These are phyloP conservation scores for Trichoderma hamatum DNA, from an alignment of 2,329 filamentous ascomycete species.

Conservation along the genomic window DNA sequence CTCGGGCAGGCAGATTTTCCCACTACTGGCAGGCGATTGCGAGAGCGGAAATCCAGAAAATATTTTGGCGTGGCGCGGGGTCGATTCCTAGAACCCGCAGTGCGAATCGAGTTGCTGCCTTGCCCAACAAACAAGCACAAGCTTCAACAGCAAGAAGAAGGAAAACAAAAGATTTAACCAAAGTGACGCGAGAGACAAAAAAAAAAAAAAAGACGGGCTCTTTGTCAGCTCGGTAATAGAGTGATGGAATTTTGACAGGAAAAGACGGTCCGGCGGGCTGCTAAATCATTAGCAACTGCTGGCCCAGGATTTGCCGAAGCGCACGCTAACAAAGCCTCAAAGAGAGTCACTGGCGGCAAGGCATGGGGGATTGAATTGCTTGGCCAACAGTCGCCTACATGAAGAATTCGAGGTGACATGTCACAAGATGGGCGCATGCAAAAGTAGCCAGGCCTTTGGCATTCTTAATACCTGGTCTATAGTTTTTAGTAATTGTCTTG, in stretches of 20 bases:
- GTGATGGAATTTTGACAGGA: neutral
- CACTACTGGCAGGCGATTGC: neutral
- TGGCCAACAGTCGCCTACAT: neutral
- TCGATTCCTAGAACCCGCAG: neutral
- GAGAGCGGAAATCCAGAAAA: constrained; percentile 21
- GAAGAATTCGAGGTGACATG: neutral
- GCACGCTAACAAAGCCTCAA: neutral
- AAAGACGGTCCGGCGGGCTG: neutral
- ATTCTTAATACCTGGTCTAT: neutral
- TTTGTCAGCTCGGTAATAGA: neutral
- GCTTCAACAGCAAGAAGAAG: neutral
- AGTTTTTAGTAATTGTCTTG: neutral
- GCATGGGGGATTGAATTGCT: neutral
- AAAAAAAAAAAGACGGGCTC: neutral
- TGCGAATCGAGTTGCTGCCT: constrained; percentile 17
- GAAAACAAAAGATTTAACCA: neutral
- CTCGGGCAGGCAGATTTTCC: neutral
- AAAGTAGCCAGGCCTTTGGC: neutral
- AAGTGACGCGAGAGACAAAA: neutral
- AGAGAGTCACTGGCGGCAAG: neutral
- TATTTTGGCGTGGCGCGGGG: constrained; percentile 28
- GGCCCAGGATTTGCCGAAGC: neutral
- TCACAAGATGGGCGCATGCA: neutral
- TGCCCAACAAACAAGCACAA: neutral
- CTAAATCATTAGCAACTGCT: neutral